Percentiles rank a stretch among this genome's conserved stretches.
These are phyloP conservation scores for Penicillium digitatum DNA, from an alignment of 2,329 filamentous ascomycete species.

Conservation along the genomic window DNA sequence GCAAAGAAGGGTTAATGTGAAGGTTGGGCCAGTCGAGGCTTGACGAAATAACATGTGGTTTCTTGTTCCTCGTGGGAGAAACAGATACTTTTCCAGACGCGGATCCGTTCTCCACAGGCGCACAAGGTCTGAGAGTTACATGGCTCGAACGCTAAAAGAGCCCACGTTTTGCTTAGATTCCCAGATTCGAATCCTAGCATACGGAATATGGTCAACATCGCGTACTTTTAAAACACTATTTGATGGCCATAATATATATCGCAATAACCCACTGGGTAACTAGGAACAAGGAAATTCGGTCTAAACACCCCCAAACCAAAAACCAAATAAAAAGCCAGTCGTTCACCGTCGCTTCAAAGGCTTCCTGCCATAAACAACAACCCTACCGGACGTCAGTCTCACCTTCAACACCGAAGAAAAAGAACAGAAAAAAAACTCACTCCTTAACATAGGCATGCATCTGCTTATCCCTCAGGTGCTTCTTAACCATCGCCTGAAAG, in stretches of 20 bases:
- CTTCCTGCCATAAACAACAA: slow-evolving; percentile 7
- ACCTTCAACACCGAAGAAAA: too few species aligned
- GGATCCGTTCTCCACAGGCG: neutral
- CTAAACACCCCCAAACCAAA: neutral
- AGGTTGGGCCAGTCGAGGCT: slow-evolving; percentile 46
- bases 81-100: neutral
- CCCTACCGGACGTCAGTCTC: neutral
- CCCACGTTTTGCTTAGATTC: neutral
- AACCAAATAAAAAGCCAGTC: too few species aligned
- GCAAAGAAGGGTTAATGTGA: slow-evolving; percentile 32
- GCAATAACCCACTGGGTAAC: neutral
- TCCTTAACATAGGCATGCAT: too few species aligned
- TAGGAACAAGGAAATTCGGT: neutral
- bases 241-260: neutral
- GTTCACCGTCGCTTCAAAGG: neutral
- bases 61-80: neutral
- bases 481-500: too few species aligned
- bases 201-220: neutral
- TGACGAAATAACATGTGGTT: neutral
- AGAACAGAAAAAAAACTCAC: too few species aligned
- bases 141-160: neutral
- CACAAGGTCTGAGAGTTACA: neutral
- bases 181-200: neutral
- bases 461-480: too few species aligned
- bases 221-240: neutral